Evolutionary conservation across 2,329 filamentous ascomycete genomes (phyloP), one percentile per base, ranked within the genome.

Genomic region (Sporothrix globosa): DNA sequence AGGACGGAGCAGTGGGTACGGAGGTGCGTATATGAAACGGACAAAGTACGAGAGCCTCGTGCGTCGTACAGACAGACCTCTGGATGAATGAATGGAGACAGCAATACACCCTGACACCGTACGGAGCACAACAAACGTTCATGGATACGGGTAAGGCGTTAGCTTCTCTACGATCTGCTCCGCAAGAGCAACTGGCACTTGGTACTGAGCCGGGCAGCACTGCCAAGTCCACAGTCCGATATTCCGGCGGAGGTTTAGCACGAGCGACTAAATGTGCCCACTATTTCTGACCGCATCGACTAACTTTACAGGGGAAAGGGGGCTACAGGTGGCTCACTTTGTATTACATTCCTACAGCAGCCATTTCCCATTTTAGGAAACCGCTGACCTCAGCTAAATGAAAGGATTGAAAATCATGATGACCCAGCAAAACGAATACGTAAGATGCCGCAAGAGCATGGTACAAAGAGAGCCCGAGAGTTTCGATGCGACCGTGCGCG

Each of bases 91-190:
- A 30, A 2, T 30, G 27, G 27, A 30, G 27, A 3, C 27, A 30
- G 27, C 3, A 30, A 30, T 30, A 30, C 27, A 4, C 27, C 27
- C 27, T 30, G 27, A 30, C 3, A 30, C 27, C 27, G 5, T 2
- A 30, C 27, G 27, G 27, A 30, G 27, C 2, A 30, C 27, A 30
- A 30, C 27, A 30, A 30, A 30, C 3, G 0, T 30, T 3, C 27
- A 56, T 56, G 53, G 14, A 19, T 24, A 30, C 52, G 56, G 56
- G 30, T 60, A 60, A n/a, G 56, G 56, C 56, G 56, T 60, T 60
- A 60, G 30, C 30, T 58, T 58, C 17, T 3, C 34, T 41, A 4
- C 34, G 39, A 34, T 41, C 17, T 30, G 54, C 54, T 39, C 54
- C 14, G 19, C 2, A 41, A 41, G 30, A 21, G 34, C 54, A 58